Base-by-base conservation (phyloP, 345 rosid species). In the Dipteronia dyeriana region DNA sequence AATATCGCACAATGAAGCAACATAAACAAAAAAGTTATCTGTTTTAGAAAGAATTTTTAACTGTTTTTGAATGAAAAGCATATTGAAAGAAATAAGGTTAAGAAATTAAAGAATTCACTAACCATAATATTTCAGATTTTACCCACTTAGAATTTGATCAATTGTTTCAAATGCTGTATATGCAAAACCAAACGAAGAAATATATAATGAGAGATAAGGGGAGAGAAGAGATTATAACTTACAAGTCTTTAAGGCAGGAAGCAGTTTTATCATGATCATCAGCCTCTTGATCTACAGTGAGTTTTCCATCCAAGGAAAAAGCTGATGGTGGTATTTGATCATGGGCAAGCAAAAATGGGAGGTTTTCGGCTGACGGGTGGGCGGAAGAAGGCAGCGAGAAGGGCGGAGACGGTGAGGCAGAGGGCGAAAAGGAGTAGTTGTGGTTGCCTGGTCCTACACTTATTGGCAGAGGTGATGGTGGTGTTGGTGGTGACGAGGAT, bases 401-500 rank as follows among this genome's bases (percentile, higher is more conserved):
- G 10, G 89, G 91, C 19, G 91, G 91, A 5, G 91, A 83, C 4
- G 85, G 79, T 16, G 86, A 76, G 0, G 87, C 84, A 31, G 91
- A 88, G 0, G 82, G 79, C 7, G 85, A 80, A 77, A 88, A 83
- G 1, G 9, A 26, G 82, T 86, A 88, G 56, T 53, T 82, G 4
- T 67, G 86, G 59, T 86, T 79, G 71, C 87, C 90, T 13, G 91
- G 86, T 16, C 91, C 90, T 0, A 82, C 79, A 62, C 91, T 88
- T n/a, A 85, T 7, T 9, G 91, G 91, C 0, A 86, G 90, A 51
- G 91, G 91, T n/a, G 91, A 86, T 14, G 91, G 88, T 7, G 91
- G 91, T 7, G 91, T 85, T 56, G 88, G 89, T 3, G 91, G 91
- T 0, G 90, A 80, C 10, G 90, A 82, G 0, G 88, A 51, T 14